Base-by-base conservation (phyloP, 2,329 filamentous ascomycete genomes). In the Diaporthe caulivora region DNA sequence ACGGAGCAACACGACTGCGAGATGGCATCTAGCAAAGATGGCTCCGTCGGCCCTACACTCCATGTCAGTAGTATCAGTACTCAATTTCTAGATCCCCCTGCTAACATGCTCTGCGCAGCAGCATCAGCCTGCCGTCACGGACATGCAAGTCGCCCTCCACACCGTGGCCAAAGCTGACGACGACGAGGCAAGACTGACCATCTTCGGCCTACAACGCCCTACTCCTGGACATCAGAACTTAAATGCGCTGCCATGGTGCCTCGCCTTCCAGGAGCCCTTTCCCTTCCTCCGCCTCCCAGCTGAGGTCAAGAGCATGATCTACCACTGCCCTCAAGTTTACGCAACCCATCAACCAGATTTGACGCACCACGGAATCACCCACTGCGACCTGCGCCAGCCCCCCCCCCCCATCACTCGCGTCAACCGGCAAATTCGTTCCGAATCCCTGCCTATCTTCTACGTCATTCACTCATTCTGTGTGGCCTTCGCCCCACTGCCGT, bases 401-500 rank as follows among this genome's bases (percentile, higher is more conserved):
- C 5, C 69, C 10, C n/a, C n/a, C n/a, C n/a, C n/a, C n/a, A 37
- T 71, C 4, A 42, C 47, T 7, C 47, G 57, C 6, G 57, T 65
- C 47, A 71, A 60, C 69, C 42, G 29, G 18, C 47, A n/a, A 15
- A 7, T 53, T n/a, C 69, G 69, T 17, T 1, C 1, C 17, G 69
- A 71, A 37, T 11, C 57, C 2, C 6, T 57, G 21, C 54, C 54
- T 2, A 40, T 60, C n/a, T 71, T 49, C 54, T 71, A 70, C 54
- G 21, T 18, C 21, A 51, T 7, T n/a, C 21, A n/a, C 8, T 0
- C n/a, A n/a, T n/a, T n/a, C n/a, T n/a, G n/a, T n/a, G n/a, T n/a
- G n/a, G n/a, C n/a, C n/a, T n/a, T n/a, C n/a, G n/a, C n/a, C n/a
- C n/a, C n/a, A n/a, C n/a, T n/a, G n/a, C n/a, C n/a, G n/a, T n/a